phyloP scores from a whole-genome alignment of 352 stramenopile species.

The Phytopythium mirpurense region DNA sequence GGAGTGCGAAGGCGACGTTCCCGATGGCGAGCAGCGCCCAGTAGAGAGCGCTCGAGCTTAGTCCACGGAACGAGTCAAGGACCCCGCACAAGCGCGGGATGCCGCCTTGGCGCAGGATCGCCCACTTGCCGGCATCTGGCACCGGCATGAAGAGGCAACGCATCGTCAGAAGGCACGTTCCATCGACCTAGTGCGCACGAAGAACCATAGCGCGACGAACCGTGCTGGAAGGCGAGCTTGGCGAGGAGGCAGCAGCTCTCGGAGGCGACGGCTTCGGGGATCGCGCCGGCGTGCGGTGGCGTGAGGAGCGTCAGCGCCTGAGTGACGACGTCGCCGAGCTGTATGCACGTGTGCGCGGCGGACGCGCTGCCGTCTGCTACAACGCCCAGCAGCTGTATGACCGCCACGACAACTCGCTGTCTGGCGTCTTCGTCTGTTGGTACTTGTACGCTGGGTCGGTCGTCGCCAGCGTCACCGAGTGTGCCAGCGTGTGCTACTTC shows the following conservation, averaged over 20 bases:
- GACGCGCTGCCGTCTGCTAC: conserved; percentile 4
- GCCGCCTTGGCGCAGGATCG: conserved; percentile 27
- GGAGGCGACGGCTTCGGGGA: conserved; percentile 17
- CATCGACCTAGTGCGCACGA: not conserved
- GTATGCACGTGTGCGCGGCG: not conserved
- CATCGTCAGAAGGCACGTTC: too few relatives aligned
- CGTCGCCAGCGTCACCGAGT: not conserved
- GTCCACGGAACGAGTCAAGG: conserved; percentile 32
- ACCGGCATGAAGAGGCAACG: not conserved
- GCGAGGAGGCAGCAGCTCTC: conserved; percentile 55
- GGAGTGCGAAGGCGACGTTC: conserved; percentile 43
- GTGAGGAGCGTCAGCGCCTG: conserved; percentile 28
- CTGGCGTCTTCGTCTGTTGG: not conserved
- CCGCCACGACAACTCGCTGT: not conserved
- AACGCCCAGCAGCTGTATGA: conserved; percentile 14
- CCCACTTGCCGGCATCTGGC: conserved; percentile 28
- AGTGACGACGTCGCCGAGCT: conserved; percentile 19
- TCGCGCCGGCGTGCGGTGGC: conserved; percentile 18
- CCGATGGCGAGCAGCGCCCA: conserved; percentile 47
- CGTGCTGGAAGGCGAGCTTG: conserved; percentile 50
- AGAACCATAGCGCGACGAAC: conserved; percentile 19
- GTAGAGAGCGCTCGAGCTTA: conserved; percentile 35
- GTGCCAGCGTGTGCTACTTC: not conserved
- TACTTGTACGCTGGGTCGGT: not conserved
- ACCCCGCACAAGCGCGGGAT: conserved; percentile 33